phyloP scores from a whole-genome alignment of 257 asterid genomes.

The Knoxia roxburghii region DNA sequence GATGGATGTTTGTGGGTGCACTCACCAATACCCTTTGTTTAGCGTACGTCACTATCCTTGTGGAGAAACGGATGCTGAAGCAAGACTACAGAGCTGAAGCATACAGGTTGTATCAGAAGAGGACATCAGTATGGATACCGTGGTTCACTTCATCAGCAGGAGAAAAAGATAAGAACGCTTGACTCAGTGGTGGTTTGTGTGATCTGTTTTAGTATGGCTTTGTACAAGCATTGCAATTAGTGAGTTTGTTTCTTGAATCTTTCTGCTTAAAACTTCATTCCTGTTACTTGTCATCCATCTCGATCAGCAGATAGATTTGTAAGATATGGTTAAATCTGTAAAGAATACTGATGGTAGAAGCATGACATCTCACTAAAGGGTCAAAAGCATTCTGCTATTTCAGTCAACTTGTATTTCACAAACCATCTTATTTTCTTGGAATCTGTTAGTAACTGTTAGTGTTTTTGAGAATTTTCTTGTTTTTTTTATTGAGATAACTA shows the following conservation, averaged over 20 bases:
- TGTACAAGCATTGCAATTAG: background rate
- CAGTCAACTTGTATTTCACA: background rate
- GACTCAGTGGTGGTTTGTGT: constrained; percentile 11
- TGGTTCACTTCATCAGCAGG: constrained; percentile 55
- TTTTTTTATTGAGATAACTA: too few species aligned
- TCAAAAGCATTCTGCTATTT: background rate
- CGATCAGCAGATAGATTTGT: background rate
- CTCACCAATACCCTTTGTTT: constrained; percentile 64
- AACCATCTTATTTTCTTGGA: background rate
- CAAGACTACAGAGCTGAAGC: constrained; percentile 72
- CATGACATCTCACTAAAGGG: background rate
- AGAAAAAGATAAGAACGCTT: constrained; percentile 38
- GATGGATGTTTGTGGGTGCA: constrained; percentile 62
- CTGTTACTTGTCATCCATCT: background rate
- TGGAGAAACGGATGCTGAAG: constrained; percentile 73
- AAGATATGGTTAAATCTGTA: background rate
- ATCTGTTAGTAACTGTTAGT: background rate
- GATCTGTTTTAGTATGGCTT: background rate
- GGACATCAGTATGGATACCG: constrained; percentile 82
- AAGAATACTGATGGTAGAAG: background rate
- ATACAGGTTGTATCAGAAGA: constrained; percentile 55
- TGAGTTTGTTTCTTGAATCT: background rate
- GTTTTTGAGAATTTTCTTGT: too few species aligned
- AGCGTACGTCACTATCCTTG: constrained; percentile 81
- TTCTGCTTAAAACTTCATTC: background rate